phyloP scores from a whole-genome alignment of 768 basidiomycete species.

The Phylloporus arenicola region DNA sequence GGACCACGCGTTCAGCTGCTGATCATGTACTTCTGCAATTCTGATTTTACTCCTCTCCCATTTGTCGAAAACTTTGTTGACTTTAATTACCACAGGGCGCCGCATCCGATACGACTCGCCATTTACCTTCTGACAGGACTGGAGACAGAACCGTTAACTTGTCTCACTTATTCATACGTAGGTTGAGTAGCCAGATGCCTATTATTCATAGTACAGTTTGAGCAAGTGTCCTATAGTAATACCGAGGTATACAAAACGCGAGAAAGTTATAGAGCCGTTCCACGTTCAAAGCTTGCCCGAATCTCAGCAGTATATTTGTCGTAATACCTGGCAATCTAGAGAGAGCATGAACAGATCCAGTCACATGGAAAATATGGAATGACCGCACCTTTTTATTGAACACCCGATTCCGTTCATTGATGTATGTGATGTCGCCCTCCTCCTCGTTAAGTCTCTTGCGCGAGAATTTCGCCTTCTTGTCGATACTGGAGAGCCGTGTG shows the following conservation, averaged over 20 bases:
- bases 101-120: neutral
- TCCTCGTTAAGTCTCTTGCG: constrained; percentile 87
- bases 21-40: constrained; percentile 41
- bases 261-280: constrained; percentile 71
- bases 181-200: neutral
- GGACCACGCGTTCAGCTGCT: constrained; percentile 36
- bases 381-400: constrained; percentile 89
- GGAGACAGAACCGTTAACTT: too few species aligned
- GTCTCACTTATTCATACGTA: neutral
- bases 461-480: constrained; percentile 87
- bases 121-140: neutral
- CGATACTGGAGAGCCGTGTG: constrained; percentile 48
- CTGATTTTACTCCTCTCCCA: constrained; percentile 26
- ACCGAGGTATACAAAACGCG: constrained; percentile 11
- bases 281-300: constrained; percentile 95
- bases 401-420: constrained; percentile 96
- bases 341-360: neutral
- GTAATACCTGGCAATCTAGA: constrained; percentile 87
- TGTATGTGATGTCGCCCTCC: constrained; percentile 95
- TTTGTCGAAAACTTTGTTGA: neutral
- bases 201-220: constrained; percentile 1
- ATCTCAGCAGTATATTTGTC: constrained; percentile 97
- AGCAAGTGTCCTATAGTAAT: constrained; percentile 3
- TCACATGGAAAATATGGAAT: neutral
- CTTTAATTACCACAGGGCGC: neutral